Percentiles rank a stretch among this genome's conserved stretches.
Evolutionary conservation across 2,329 filamentous ascomycete genomes (phyloP).

Genomic region (Cladosporium velox): DNA sequence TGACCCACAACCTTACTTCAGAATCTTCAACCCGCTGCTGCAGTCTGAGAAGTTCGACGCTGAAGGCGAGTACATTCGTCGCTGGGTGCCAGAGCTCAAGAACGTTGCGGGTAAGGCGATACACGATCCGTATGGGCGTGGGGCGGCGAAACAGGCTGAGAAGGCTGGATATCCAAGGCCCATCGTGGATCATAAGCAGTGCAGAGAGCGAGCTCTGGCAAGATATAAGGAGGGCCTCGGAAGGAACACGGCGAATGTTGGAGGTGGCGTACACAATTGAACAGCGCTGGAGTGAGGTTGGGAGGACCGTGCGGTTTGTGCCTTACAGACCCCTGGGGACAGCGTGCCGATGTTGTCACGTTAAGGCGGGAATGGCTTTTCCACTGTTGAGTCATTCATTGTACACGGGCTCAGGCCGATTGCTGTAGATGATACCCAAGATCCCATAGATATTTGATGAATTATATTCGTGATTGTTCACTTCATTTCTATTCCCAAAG

Average conservation of each 20-base stretch:
- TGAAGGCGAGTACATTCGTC: slow-evolving; percentile 75
- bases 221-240: slow-evolving; percentile 69
- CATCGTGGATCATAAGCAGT: slow-evolving; percentile 72
- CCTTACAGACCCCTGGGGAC: not conserved
- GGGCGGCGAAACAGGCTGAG: slow-evolving; percentile 59
- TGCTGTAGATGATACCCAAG: not conserved
- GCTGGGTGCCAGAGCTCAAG: slow-evolving; percentile 76
- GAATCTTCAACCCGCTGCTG: slow-evolving; percentile 82
- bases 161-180: slow-evolving; percentile 71
- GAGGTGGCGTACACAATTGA: slow-evolving; percentile 38
- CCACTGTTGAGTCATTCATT: not conserved
- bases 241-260: slow-evolving; percentile 49
- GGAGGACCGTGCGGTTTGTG: not conserved
- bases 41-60: slow-evolving; percentile 87
- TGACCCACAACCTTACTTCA: slow-evolving; percentile 86
- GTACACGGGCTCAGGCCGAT: not conserved
- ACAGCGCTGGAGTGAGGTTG: not conserved
- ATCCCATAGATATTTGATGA: not conserved
- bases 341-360: not conserved
- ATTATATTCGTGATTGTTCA: not conserved
- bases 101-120: slow-evolving; percentile 67
- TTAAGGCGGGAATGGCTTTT: not conserved
- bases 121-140: slow-evolving; percentile 76
- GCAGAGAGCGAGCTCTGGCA: slow-evolving; percentile 65
- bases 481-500: not conserved